Base-by-base conservation (phyloP, 2,329 filamentous ascomycete species). In the Aspergillus latus region DNA sequence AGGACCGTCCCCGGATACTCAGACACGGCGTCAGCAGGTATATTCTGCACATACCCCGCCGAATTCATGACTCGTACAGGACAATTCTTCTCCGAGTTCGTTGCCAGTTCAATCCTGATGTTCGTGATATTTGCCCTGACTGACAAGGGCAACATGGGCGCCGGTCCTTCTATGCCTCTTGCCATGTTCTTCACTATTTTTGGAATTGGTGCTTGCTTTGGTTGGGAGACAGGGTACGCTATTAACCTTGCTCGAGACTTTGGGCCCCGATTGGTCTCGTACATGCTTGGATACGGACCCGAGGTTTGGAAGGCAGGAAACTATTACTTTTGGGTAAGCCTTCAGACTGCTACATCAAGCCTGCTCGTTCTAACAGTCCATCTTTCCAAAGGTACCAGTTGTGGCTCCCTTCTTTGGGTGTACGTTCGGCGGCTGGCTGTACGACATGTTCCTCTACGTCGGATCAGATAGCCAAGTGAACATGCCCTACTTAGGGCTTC, bases 211-310 rank as follows among this genome's bases (percentile, higher is more conserved):
- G 84, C 85, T 32, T 88, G 85, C 67, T 90, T 89, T 64, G 88
- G 88, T 5, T 90, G 86, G 86, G 83, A 90, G 70, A 91, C 88
- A 1, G 87, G 88, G 37, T 91, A 88, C 72, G 88, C 87, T 13
- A 89, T 90, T 62, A 90, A 90, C 65, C 72, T 89, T 42, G 88
- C 87, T 36, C 80, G 88, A 71, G 88, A 91, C 61, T 88, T 90
- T 66, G 86, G 86, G 0, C 87, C 87, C 8, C 78, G 88, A 10
- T 70, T 90, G 43, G 82, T 88, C 59, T 82, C 83, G 1, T 88
- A 85, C 66, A 82, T 86, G 66, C 64, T 90, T 52, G 88, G 88
- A 2, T 90, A 91, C 66, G 86, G 86, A 0, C 71, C 70, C 48
- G 80, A 86, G 49, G 87, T 90, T 0, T 90, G 86, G 84, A 80